These are phyloP conservation scores for Hypoxylon sp. DNA, from an alignment of 2,329 filamentous ascomycete species.

Conservation along the genomic window DNA sequence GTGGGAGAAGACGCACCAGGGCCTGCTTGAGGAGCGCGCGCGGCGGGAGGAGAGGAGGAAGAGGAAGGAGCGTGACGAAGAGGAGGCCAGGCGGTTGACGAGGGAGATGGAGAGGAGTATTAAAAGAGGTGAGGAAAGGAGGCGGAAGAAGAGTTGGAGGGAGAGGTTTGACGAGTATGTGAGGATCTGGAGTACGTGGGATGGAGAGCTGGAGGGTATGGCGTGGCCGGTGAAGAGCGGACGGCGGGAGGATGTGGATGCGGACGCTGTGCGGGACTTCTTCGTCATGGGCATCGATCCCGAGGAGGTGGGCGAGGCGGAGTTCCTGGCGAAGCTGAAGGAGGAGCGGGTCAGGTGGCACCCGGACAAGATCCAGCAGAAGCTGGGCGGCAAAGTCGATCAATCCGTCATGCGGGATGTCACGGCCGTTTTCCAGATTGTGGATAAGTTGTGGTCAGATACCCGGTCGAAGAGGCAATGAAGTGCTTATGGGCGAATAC, in stretches of 20 bases:
- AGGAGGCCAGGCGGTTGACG: slow-evolving; percentile 62
- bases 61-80: slow-evolving; percentile 55
- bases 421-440: slow-evolving; percentile 90
- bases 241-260: slow-evolving; percentile 54
- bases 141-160: slow-evolving; percentile 65
- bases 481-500: slow-evolving; percentile 1
- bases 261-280: slow-evolving; percentile 62
- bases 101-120: slow-evolving; percentile 78
- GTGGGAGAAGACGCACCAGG: slow-evolving; percentile 95
- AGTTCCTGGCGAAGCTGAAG: slow-evolving; percentile 72
- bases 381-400: slow-evolving; percentile 79
- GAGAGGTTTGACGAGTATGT: slow-evolving; percentile 75
- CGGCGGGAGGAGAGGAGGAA: slow-evolving; percentile 67
- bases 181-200: slow-evolving; percentile 70
- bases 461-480: slow-evolving; percentile 55
- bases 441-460: slow-evolving; percentile 85
- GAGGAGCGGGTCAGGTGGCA: slow-evolving; percentile 93
- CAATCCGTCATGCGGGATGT: slow-evolving; percentile 79
- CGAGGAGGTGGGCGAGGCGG: slow-evolving; percentile 59
- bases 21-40: slow-evolving; percentile 81
- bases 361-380: slow-evolving; percentile 96
- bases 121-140: slow-evolving; percentile 73
- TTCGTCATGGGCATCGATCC: slow-evolving; percentile 66
- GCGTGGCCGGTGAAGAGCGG: slow-evolving; percentile 81
- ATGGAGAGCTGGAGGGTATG: slow-evolving; percentile 57